These are phyloP conservation scores for Russula vinacea DNA, from an alignment of 768 basidiomycete species.

Conservation along the genomic window DNA sequence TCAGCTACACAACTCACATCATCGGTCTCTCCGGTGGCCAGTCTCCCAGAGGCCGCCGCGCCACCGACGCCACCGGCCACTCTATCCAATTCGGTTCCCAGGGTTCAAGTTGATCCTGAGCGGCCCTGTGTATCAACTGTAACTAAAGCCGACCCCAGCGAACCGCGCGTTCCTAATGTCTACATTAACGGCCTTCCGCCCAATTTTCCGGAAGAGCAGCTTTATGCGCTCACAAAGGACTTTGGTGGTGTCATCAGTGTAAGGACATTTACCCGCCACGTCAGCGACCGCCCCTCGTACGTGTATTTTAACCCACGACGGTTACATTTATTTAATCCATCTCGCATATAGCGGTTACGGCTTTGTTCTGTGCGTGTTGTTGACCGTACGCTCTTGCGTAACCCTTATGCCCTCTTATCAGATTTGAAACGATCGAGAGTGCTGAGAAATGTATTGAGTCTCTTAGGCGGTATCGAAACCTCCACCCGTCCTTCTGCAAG, in stretches of 20 bases:
- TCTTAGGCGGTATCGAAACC: conserved; percentile 66
- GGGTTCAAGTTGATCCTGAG: conserved; percentile 21
- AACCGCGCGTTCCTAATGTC: conserved; percentile 61
- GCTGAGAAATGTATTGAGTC: conserved; percentile 73
- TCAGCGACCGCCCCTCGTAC: conserved; percentile 63
- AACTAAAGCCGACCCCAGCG: conserved; percentile 19
- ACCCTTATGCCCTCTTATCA: conserved; percentile 33
- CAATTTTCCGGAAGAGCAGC: conserved; percentile 75
- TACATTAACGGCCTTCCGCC: conserved; percentile 88
- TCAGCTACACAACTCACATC: conserved; percentile 22
- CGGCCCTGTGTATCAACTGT: not conserved
- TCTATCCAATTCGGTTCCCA: conserved; percentile 24
- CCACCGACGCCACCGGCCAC: conserved; percentile 12
- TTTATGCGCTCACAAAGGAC: conserved; percentile 66
- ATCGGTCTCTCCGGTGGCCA: conserved; percentile 15
- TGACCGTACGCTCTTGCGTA: conserved; percentile 2
- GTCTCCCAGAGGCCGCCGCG: conserved; percentile 9
- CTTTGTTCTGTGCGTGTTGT: conserved; percentile 64
- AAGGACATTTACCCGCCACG: conserved; percentile 78
- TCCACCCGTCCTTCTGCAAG: conserved; percentile 88
- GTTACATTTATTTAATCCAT: not conserved
- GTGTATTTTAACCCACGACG: conserved; percentile 30
- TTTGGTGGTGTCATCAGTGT: conserved; percentile 76
- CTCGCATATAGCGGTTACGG: conserved; percentile 60
- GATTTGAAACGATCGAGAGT: conserved; percentile 62